Evolutionary conservation across 257 asterid species (phyloP).

Genomic region (Solanum acaule): DNA sequence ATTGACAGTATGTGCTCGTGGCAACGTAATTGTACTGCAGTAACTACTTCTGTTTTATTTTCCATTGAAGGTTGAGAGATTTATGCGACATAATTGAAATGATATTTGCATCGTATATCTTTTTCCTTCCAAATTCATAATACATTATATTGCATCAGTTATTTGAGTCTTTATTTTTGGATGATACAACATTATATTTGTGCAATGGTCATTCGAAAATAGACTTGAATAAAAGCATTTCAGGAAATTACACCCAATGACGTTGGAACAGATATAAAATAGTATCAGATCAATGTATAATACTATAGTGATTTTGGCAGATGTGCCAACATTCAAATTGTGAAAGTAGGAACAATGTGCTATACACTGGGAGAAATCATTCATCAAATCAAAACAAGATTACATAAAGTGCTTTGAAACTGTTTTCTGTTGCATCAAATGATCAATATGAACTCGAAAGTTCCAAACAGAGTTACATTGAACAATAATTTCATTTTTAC

Average conservation of each 20-base stretch:
- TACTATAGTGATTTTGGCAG: not conserved
- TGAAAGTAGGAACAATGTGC: not conserved
- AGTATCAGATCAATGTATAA: not conserved
- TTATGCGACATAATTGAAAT: not conserved
- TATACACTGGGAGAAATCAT: not conserved
- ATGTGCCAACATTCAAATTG: not conserved
- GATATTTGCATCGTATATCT: not conserved
- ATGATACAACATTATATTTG: not conserved
- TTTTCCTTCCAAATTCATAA: not conserved
- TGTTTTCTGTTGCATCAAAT: not conserved
- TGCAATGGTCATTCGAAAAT: not conserved
- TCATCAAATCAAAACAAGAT: not conserved
- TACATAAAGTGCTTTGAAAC: not conserved
- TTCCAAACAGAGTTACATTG: not conserved
- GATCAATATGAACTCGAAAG: not conserved
- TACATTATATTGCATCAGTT: not conserved
- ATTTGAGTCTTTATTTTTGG: not conserved
- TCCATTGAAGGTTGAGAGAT: not conserved
- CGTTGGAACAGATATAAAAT: not conserved
- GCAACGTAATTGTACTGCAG: not conserved
- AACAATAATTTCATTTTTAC: not conserved
- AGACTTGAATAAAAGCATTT: not conserved
- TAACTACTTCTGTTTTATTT: not conserved
- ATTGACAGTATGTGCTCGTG: not conserved
- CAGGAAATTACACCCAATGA: not conserved